Percentiles rank a stretch among this genome's conserved stretches.
These are phyloP conservation scores for Collybia mongolica DNA, from an alignment of 768 basidiomycete species.

Conservation along the genomic window DNA sequence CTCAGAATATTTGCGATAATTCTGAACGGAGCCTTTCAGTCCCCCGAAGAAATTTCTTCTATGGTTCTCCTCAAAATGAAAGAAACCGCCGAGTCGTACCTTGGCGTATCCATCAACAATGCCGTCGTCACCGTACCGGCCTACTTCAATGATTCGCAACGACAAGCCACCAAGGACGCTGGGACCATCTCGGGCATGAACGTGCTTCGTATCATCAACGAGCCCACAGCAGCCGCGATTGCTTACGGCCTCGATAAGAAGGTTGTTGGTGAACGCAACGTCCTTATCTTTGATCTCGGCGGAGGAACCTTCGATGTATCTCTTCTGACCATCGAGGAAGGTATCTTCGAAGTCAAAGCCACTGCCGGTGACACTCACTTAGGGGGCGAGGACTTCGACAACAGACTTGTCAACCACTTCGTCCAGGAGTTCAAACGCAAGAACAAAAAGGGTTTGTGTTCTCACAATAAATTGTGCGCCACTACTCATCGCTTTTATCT, in stretches of 20 bases:
- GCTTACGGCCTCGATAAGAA: conserved; percentile 99
- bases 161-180: conserved; percentile 98
- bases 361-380: conserved; percentile 98
- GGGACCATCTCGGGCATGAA: conserved; percentile 93
- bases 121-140: conserved; percentile 97
- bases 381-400: conserved; percentile 98
- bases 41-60: conserved; percentile 96
- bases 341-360: conserved; percentile 98
- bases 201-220: conserved; percentile 98
- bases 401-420: conserved; percentile 96
- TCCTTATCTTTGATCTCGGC: conserved; percentile 97
- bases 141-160: conserved; percentile 99
- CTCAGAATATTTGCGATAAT: conserved; percentile 8
- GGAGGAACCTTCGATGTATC: conserved; percentile 99
- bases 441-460: conserved; percentile 86
- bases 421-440: conserved; percentile 97
- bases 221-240: conserved; percentile 97
- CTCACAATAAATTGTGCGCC: too few species aligned
- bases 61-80: conserved; percentile 99
- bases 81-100: conserved; percentile 96
- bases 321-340: conserved; percentile 93
- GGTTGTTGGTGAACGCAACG: conserved; percentile 85
- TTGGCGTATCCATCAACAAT: conserved; percentile 79
- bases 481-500: conserved; percentile 4
- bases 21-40: conserved; percentile 40